phyloP scores from a whole-genome alignment of 257 asterid genomes.

The Penstemon eatonii region DNA sequence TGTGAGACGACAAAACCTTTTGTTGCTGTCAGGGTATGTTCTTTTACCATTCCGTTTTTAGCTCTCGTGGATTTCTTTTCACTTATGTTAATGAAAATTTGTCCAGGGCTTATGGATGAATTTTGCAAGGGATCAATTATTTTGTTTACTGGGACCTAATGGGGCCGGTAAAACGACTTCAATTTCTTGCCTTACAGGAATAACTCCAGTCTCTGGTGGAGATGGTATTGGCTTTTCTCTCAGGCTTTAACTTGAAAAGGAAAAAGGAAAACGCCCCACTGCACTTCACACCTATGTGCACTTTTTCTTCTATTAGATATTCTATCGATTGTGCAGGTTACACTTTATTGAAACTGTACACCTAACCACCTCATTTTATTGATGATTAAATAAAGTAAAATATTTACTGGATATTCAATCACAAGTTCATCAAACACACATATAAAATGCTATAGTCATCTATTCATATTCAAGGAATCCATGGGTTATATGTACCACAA shows the following conservation, averaged over 20 bases:
- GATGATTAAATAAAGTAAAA: too few relatives aligned
- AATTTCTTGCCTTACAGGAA: conserved; percentile 47
- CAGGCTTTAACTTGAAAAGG: background rate
- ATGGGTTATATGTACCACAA: too few relatives aligned
- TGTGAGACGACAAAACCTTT: conserved; percentile 35
- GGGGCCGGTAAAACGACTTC: conserved; percentile 49
- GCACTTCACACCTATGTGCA: too few relatives aligned
- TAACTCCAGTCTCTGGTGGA: conserved; percentile 38
- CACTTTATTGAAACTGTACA: too few relatives aligned
- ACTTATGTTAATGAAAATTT: background rate
- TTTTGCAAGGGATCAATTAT: conserved; percentile 41
- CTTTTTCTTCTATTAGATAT: too few relatives aligned
- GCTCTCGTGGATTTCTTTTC: background rate
- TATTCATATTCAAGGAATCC: too few relatives aligned
- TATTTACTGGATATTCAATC: too few relatives aligned
- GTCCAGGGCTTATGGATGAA: conserved; percentile 40
- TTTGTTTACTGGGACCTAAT: conserved; percentile 44
- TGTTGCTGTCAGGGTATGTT: conserved; percentile 36
- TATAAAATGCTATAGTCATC: too few relatives aligned
- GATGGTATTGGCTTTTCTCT: conserved; percentile 33
- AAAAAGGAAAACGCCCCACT: too few relatives aligned
- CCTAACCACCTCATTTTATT: too few relatives aligned
- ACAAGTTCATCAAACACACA: too few relatives aligned
- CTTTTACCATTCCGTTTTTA: background rate
- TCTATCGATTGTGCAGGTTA: too few relatives aligned